Evolutionary conservation across 75 land plant species (phyloP), one percentile per base, ranked within the genome.

Genomic region (Pinus taeda): DNA sequence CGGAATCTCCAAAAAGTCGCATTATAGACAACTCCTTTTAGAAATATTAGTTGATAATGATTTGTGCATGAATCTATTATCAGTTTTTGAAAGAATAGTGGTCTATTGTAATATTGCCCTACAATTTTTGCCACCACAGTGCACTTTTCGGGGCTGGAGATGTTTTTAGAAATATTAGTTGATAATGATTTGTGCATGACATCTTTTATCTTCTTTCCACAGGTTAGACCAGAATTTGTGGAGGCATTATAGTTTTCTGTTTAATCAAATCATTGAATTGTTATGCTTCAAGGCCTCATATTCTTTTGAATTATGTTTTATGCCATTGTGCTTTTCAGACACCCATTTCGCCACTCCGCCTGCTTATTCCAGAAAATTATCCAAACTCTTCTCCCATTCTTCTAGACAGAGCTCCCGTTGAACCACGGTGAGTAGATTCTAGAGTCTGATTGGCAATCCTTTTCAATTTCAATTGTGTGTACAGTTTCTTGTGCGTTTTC

Each of bases 311-410:
- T 66, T 36, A 29, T 45, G n/a, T 24, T 81, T 36, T 65, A n/a
- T 64, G 65, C 18, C 12, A 11, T 49, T 49, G 66, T 74, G 22
- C 55, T 76, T 62, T 90, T 81, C 86, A 97, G 99, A 87, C 87
- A 15, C 90, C 90, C 57, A 90, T 91, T 79, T 82, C 86, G 63
- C 98, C 92, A 5, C 74, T 97, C 71, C 79, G 90, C 53, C 66
- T 97, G 87, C 88, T 95, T 36, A 86, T 97, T 77, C 99, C 98
- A 21, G 78, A 86, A 76, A 87, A 83, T 78, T 97, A 97, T 77
- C 99, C 99, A 30, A 84, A 86, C 60, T 82, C 88, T 75, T 95
- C 99, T 15, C 99, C 99, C 30, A 69, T 97, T 57, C 83, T 91
- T 13, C 56, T 86, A 33, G 99, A 97, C 81, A 84, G 90, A 75